Evolutionary conservation across 768 basidiomycete genomes (phyloP).

Genomic region (Hygrophorus pudorinus): DNA sequence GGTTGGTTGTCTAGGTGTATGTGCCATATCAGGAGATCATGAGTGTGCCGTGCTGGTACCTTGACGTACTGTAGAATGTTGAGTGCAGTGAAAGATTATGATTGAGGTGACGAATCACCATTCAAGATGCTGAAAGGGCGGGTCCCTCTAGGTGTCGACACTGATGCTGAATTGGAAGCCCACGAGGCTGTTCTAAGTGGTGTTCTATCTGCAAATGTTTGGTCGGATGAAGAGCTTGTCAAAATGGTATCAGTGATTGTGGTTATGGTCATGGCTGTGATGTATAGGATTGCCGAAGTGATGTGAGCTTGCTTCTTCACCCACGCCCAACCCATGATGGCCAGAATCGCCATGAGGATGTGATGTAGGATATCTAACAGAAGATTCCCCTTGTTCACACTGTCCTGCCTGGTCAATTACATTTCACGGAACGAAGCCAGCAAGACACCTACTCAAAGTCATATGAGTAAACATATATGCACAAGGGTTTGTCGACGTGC

Average conservation of each 20-base stretch:
- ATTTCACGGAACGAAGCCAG: conserved; percentile 1
- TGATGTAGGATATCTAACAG: too few species aligned
- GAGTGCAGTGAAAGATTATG: conserved; percentile 3
- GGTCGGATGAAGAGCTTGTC: not conserved
- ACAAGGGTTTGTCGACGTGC: conserved; percentile 90
- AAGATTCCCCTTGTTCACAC: too few species aligned
- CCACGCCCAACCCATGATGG: conserved; percentile 4
- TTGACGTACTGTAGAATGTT: conserved; percentile 4
- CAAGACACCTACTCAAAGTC: conserved; percentile 77
- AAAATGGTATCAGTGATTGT: not conserved
- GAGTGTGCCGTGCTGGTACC: conserved; percentile 2
- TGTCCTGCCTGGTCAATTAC: not conserved
- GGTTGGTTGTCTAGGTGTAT: too few species aligned
- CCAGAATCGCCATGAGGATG: not conserved
- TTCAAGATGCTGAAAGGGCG: conserved; percentile 4
- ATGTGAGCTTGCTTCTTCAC: too few species aligned
- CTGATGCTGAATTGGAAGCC: too few species aligned
- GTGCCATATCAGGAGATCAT: not conserved
- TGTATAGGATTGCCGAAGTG: too few species aligned
- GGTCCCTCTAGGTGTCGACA: not conserved
- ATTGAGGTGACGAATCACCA: not conserved
- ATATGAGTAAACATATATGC: conserved; percentile 93
- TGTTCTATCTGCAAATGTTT: not conserved
- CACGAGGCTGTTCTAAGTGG: too few species aligned
- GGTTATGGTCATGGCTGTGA: conserved; percentile 6